Percentiles rank a stretch among this genome's conserved stretches.
phyloP scores from a whole-genome alignment of 805 yeast genomes.

The Suhomyces tanzawaensis region DNA sequence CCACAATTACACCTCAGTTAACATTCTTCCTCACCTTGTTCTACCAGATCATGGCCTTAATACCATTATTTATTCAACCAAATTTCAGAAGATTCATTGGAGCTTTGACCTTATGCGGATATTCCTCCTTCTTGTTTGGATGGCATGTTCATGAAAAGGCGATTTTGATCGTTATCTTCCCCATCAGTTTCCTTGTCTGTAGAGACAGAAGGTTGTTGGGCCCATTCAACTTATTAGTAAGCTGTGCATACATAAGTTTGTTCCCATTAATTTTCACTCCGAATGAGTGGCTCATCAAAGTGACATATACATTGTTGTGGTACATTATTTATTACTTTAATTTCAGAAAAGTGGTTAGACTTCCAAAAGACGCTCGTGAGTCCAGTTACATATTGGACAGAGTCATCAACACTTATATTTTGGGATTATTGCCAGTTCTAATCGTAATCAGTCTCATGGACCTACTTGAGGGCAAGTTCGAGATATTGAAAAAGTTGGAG shows the following conservation, averaged over 20 bases:
- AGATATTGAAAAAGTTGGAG: slow-evolving; percentile 56
- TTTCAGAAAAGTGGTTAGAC: slow-evolving; percentile 64
- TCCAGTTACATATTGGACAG: slow-evolving; percentile 57
- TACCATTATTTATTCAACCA: slow-evolving; percentile 70
- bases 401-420: slow-evolving; percentile 59
- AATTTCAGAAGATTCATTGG: slow-evolving; percentile 78
- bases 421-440: slow-evolving; percentile 67
- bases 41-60: slow-evolving; percentile 73
- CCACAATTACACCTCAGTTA: slow-evolving; percentile 71
- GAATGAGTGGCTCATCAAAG: slow-evolving; percentile 76
- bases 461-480: slow-evolving; percentile 53
- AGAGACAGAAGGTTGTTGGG: slow-evolving; percentile 69
- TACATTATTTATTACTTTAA: slow-evolving; percentile 71
- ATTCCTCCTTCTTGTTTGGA: slow-evolving; percentile 88
- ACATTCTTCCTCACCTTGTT: slow-evolving; percentile 82
- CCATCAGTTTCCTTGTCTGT: slow-evolving; percentile 74
- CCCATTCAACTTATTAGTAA: slow-evolving; percentile 67
- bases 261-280: slow-evolving; percentile 84
- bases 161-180: slow-evolving; percentile 81
- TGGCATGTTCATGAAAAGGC: slow-evolving; percentile 99
- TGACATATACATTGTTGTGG: slow-evolving; percentile 80
- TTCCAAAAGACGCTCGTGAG: slow-evolving; percentile 40
- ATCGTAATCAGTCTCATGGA: slow-evolving; percentile 43
- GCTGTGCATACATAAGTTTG: slow-evolving; percentile 81
- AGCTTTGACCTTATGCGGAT: slow-evolving; percentile 83